Evolutionary conservation across 1,284 basidiomycete genomes (phyloP), one percentile per base, ranked within the genome.

Genomic region (Fomes fomentarius): DNA sequence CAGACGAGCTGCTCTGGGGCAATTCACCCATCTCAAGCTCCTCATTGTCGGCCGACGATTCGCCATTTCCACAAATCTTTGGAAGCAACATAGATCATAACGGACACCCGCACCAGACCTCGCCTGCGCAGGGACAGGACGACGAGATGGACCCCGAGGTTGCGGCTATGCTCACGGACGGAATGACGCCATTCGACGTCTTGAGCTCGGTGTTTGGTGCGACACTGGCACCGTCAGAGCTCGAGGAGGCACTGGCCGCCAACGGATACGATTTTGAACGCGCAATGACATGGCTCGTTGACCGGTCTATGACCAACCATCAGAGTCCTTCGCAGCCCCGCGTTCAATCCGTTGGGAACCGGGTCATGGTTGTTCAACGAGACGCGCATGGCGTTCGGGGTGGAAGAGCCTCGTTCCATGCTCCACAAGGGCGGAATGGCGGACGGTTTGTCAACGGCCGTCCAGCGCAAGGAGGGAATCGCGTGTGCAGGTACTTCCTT

Each of bases 161-260:
- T 3, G 75, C 77, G 12, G 77, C 78, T n/a, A 72, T 81, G 68
- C 78, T 92, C 45, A 89, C 87, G 0, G 88, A 92, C 63, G 93
- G 93, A 31, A 96, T 98, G 92, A 96, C 96, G 1, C 96, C 96
- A 0, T 91, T 99, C 63, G 96, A 98, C 66, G 94, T 98, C 35
- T 85, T 99, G 19, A 89, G 85, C 65, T 95, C 93, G 31, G 93
- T 99, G 33, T 98, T 98, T 68, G 91, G 91, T 34, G 87, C 92
- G 3, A 87, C 91, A 1, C 80, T 97, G 5, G 90, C 94, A 0
- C 88, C 93, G 3, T 89, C 89, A 6, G 94, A 98, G 67, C 81
- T 98, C 3, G 96, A 98, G 71, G 94, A 97, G 57, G 96, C 96
- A 0, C 81, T 99, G 6, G 86, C 88, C 22, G 80, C 83, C 49